Conservation (phyloP, 1,284 basidiomycete genomes). For the Malassezia furfur region DNA sequence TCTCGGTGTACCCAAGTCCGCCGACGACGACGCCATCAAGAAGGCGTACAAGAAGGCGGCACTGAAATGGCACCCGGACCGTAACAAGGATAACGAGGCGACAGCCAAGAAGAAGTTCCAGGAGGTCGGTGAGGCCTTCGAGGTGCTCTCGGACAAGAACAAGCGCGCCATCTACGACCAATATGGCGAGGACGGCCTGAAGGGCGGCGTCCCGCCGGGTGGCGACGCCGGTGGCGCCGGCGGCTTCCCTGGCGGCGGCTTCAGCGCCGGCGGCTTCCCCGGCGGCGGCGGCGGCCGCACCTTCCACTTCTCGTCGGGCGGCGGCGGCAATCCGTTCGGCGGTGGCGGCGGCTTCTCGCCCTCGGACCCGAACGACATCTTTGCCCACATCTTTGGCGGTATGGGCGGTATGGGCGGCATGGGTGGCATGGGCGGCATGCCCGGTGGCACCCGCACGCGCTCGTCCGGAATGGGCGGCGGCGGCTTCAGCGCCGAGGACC, state of each 20-base stretch:
- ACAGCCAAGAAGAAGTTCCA: constrained; percentile 79
- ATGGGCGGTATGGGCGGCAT: constrained; percentile 29
- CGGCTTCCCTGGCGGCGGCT: constrained; percentile 21
- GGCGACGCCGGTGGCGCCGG: constrained; percentile 36
- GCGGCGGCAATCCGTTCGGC: constrained; percentile 21
- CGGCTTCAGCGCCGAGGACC: constrained; percentile 26
- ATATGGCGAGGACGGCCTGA: constrained; percentile 89
- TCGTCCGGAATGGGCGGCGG: constrained; percentile 23
- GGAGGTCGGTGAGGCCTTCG: constrained; percentile 92
- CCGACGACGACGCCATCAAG: constrained; percentile 43
- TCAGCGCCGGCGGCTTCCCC: constrained; percentile 26
- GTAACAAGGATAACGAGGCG: constrained; percentile 69
- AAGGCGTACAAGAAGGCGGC: constrained; percentile 52
- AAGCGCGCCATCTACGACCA: constrained; percentile 90
- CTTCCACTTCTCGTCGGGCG: constrained; percentile 25
- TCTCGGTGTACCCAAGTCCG: constrained; percentile 40
- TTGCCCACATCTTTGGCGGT: constrained; percentile 57
- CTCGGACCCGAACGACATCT: constrained; percentile 79
- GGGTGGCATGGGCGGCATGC: constrained; percentile 36
- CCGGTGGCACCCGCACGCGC: constrained; percentile 11
- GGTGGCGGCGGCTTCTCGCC: constrained; percentile 40
- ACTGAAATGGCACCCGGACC: constrained; percentile 83
- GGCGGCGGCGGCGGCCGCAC: constrained; percentile 25
- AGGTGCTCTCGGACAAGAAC: constrained; percentile 85
- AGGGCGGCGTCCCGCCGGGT: constrained; percentile 51